phyloP scores from a whole-genome alignment of 805 yeast genomes.

The Lachancea dasiensis region DNA sequence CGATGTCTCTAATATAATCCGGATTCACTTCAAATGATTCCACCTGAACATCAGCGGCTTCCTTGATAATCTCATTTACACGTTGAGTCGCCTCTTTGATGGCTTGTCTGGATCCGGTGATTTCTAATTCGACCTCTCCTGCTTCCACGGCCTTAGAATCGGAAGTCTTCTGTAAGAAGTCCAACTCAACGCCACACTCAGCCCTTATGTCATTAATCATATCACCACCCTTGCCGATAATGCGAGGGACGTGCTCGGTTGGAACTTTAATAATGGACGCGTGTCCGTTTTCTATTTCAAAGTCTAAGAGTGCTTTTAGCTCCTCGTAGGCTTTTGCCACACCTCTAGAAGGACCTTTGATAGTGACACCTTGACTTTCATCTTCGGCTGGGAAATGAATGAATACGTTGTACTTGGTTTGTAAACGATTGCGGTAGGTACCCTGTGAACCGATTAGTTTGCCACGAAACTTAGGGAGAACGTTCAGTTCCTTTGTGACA shows the following conservation, averaged over 20 bases:
- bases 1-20: slow-evolving; percentile 64
- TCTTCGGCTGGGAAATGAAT: slow-evolving; percentile 67
- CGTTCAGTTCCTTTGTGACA: slow-evolving; percentile 51
- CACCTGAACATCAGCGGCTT: slow-evolving; percentile 55
- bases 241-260: slow-evolving; percentile 64
- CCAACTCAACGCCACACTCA: slow-evolving; percentile 47
- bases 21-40: slow-evolving; percentile 57
- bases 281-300: slow-evolving; percentile 82
- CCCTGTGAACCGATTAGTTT: slow-evolving; percentile 81
- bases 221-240: slow-evolving; percentile 88
- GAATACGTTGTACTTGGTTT: slow-evolving; percentile 77
- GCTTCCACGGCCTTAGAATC: slow-evolving; percentile 39
- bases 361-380: slow-evolving; percentile 52
- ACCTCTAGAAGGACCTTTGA: slow-evolving; percentile 88
- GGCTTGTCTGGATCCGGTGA: slow-evolving; percentile 73
- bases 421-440: slow-evolving; percentile 72
- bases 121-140: slow-evolving; percentile 55
- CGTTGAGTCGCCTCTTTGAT: slow-evolving; percentile 64
- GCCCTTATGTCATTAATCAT: slow-evolving; percentile 75
- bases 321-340: slow-evolving; percentile 81
- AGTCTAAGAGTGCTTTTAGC: slow-evolving; percentile 72
- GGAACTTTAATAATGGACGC: slow-evolving; percentile 62
- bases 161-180: slow-evolving; percentile 35
- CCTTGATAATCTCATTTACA: slow-evolving; percentile 57
- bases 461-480: slow-evolving; percentile 76